A percentile compares a stretch with the other conserved stretches of the same genome.
Evolutionary conservation across 2,329 filamentous ascomycete species (phyloP).

Genomic region (Hymenoscyphus albidus): DNA sequence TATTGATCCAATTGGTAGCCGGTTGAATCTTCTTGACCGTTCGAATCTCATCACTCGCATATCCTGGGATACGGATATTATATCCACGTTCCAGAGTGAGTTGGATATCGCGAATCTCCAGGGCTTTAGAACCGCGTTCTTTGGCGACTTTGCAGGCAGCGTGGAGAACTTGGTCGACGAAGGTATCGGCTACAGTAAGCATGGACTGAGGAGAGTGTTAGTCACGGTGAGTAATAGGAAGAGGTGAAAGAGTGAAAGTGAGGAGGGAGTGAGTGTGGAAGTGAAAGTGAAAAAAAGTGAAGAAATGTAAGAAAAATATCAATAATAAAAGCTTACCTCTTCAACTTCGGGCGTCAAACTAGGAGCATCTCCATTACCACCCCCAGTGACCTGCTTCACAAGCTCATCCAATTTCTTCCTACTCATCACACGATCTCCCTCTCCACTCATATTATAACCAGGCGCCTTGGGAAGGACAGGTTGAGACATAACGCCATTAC

Average conservation of each 20-base stretch:
- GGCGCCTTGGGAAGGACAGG: conserved; percentile 80
- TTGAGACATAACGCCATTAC: conserved; percentile 80
- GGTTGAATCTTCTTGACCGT: conserved; percentile 93
- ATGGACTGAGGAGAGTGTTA: conserved; percentile 58
- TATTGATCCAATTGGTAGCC: conserved; percentile 83
- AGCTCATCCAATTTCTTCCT: conserved; percentile 97
- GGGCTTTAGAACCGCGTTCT: conserved; percentile 81
- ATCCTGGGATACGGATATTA: conserved; percentile 90
- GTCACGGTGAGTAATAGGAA: not conserved
- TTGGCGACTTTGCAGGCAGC: conserved; percentile 88
- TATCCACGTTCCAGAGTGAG: conserved; percentile 79
- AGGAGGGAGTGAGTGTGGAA: not conserved
- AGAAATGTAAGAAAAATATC: not conserved
- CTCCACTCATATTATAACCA: conserved; percentile 81
- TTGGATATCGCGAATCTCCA: conserved; percentile 85
- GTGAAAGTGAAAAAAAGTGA: not conserved
- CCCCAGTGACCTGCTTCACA: conserved; percentile 87
- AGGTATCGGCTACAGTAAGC: conserved; percentile 85
- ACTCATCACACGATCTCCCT: conserved; percentile 88
- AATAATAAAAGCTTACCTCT: conserved; percentile 60
- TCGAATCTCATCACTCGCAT: conserved; percentile 88
- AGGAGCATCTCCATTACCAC: conserved; percentile 63
- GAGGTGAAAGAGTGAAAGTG: not conserved
- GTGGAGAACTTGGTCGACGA: conserved; percentile 87
- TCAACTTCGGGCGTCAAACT: conserved; percentile 88